Base-by-base conservation (phyloP, 345 rosid species). In the thale cress (Arabidopsis thaliana) region DNA sequence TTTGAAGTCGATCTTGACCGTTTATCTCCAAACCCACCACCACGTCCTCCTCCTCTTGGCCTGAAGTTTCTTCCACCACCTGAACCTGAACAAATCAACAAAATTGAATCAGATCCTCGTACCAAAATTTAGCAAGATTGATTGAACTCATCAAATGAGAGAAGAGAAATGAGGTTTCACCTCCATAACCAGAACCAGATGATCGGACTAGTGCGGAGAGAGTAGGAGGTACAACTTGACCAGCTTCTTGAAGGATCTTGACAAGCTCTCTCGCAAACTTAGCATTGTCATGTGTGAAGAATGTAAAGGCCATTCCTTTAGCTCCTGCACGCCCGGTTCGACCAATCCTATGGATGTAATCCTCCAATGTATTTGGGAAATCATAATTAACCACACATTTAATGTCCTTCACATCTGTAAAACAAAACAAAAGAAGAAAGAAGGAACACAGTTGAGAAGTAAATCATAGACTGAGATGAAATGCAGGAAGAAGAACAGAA, bases 271-370 rank as follows among this genome's bases (percentile, higher is more conserved):
- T 85, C 0, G 97, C 97, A 82, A 81, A 90, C 84, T 87, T 95
- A 8, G 83, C 95, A 73, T 90, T 95, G 59, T 88, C 86, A 82
- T 85, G 87, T 2, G 99, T 92, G 34, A 95, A 89, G 79, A 92
- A 90, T 63, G 97, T 85, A 65, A 81, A 85, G 24, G 99, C 98
- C 68, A 87, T 92, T 76, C 98, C 99, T 74, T 76, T 92, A 4
- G 99, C 99, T 42, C 99, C 99, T 41, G 99, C 99, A 25, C 99
- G 96, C 53, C 99, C 99, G 2, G 99, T 95, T 72, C 99, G 79
- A 24, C 99, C 99, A 58, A 95, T 95, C 85, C 99, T 89, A 78
- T 95, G 99, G 59, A 95, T 83, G 77, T 95, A 95, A 80, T 92
- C 99, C 82, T 92, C 97, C 41, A 95, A 86, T 62, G 91, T 84